Percentiles rank a stretch among this genome's conserved stretches.
phyloP scores from a whole-genome alignment of 75 land plant species.

The Picea sitchensis region DNA sequence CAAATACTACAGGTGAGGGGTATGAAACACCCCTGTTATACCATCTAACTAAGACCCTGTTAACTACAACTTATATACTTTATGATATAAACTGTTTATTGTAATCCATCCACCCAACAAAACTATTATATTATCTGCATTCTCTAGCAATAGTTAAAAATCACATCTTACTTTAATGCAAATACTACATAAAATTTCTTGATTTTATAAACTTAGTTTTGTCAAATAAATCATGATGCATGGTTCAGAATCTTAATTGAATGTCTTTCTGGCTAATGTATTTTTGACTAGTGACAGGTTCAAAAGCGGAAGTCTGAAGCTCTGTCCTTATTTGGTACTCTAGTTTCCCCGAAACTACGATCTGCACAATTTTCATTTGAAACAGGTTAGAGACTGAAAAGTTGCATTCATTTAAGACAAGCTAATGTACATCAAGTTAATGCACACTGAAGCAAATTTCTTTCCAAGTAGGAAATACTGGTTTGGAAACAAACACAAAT shows the following conservation, averaged over 20 bases:
- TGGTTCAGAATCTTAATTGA: neutral
- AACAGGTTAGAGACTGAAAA: slow-evolving; percentile 26
- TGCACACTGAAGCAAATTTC: neutral
- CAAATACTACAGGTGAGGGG: neutral
- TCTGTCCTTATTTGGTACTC: slow-evolving; percentile 50
- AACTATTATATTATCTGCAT: neutral
- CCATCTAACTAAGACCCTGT: too few species aligned
- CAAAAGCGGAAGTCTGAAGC: slow-evolving; percentile 43
- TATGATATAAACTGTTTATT: neutral
- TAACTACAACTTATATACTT: too few species aligned
- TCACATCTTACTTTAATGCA: neutral
- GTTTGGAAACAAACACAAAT: neutral
- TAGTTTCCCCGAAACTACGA: slow-evolving; percentile 70
- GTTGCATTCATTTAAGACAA: neutral
- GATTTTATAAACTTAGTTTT: neutral
- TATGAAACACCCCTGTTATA: too few species aligned
- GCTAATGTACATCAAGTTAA: neutral
- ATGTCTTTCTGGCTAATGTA: neutral
- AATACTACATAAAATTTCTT: neutral
- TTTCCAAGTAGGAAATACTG: neutral
- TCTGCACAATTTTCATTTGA: slow-evolving; percentile 66
- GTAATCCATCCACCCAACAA: neutral
- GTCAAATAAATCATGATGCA: neutral
- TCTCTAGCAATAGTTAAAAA: neutral
- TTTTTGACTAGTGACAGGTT: slow-evolving; percentile 20